These are phyloP conservation scores for Flagelloscypha sp. DNA, from an alignment of 768 basidiomycete genomes.

Conservation along the genomic window DNA sequence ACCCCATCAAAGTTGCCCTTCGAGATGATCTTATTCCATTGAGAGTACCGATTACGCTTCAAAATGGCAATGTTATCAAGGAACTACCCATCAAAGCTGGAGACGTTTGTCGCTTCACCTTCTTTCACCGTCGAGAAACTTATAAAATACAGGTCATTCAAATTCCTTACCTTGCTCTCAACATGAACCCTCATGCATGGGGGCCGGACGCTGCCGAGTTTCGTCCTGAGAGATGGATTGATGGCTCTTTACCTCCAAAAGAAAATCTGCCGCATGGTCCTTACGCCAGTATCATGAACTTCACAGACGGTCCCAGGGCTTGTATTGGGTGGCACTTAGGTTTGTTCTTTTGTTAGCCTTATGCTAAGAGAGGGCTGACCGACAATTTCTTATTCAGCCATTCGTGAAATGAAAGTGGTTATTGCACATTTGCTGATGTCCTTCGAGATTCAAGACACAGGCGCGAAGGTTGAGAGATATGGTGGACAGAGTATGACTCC, in stretches of 20 bases:
- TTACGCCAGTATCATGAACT: background rate
- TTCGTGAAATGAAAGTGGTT: constrained; percentile 1
- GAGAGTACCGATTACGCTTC: background rate
- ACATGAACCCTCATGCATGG: constrained; percentile 1
- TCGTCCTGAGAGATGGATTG: constrained; percentile 1
- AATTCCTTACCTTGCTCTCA: constrained; percentile 1
- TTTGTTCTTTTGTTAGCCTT: no score
- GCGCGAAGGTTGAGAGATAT: background rate
- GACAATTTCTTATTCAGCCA: background rate
- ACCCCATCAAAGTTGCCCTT: background rate
- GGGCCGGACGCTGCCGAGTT: background rate
- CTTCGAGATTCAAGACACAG: constrained; percentile 1
- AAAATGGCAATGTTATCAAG: background rate
- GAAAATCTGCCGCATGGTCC: background rate
- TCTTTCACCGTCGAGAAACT: background rate
- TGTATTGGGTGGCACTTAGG: constrained; percentile 3
- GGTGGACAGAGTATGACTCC: background rate
- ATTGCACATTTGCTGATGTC: background rate
- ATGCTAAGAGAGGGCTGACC: no score
- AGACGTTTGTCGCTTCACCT: background rate
- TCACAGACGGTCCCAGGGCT: constrained; percentile 1
- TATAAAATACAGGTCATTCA: background rate
- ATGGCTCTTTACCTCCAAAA: background rate
- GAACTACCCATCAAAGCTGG: background rate
- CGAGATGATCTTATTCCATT: constrained; percentile 1